phyloP scores from a whole-genome alignment of 23 red algal genomes.

The Agarophyton chilense region DNA sequence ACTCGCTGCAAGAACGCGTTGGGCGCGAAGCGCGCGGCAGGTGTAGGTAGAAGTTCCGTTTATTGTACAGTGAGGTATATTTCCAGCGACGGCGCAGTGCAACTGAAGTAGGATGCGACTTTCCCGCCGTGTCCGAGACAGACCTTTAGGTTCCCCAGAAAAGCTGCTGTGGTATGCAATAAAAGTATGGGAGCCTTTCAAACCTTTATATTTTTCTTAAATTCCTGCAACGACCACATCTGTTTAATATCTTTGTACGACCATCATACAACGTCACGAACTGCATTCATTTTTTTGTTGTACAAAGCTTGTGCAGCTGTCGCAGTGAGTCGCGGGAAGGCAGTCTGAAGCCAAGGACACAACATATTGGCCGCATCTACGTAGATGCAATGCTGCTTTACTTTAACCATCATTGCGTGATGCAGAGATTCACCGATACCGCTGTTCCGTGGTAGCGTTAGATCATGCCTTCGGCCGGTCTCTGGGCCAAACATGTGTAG shows the following conservation, averaged over 20 bases:
- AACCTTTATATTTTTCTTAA: background rate
- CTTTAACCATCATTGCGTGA: background rate
- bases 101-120: background rate
- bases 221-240: background rate
- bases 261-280: background rate
- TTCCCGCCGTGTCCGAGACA: background rate
- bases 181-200: background rate
- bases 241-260: slow-evolving; percentile 22
- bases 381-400: background rate
- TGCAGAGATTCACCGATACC: background rate
- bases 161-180: background rate
- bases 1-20: too few relatives aligned
- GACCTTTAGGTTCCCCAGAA: background rate
- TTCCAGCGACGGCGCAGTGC: background rate
- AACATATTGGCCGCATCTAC: slow-evolving; percentile 2
- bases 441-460: slow-evolving; percentile 31
- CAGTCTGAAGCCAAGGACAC: background rate
- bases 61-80: too few relatives aligned
- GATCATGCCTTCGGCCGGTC: slow-evolving; percentile 17
- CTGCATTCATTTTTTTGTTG: background rate
- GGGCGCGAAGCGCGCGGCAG: too few relatives aligned
- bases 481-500: slow-evolving; percentile 18
- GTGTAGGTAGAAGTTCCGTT: too few relatives aligned
- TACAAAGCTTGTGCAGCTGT: background rate
- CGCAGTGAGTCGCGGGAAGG: background rate